A percentile compares a stretch with the other conserved stretches of the same genome.
phyloP scores from a whole-genome alignment of 805 yeast genomes.

The Zygotorulaspora chibaensis region DNA sequence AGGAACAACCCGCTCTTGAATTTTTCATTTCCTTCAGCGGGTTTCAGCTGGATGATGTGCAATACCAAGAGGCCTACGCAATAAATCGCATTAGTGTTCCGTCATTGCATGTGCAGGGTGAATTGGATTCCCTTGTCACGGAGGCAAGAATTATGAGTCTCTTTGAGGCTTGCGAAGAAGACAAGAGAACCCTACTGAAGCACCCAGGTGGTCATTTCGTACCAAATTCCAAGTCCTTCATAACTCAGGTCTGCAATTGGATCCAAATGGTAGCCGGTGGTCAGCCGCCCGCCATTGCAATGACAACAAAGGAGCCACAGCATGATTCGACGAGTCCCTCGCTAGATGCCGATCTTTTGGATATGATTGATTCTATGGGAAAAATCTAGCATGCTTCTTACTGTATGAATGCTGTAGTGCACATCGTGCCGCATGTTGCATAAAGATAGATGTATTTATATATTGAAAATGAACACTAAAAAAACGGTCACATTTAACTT shows the following conservation, averaged over 20 bases:
- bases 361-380: constrained; percentile 40
- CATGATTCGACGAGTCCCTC: constrained; percentile 15
- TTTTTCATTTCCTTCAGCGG: constrained; percentile 79
- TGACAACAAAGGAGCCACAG: constrained; percentile 4
- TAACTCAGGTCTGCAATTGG: constrained; percentile 36
- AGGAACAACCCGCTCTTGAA: constrained; percentile 47
- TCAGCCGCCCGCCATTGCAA: background rate
- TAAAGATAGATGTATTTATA: too few species aligned
- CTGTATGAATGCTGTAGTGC: too few species aligned
- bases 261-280: constrained; percentile 14
- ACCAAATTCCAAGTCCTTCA: constrained; percentile 66
- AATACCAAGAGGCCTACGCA: constrained; percentile 20
- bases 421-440: too few species aligned
- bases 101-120: constrained; percentile 76
- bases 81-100: constrained; percentile 28
- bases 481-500: too few species aligned
- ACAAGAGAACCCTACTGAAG: constrained; percentile 46
- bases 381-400: constrained; percentile 19
- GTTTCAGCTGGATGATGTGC: constrained; percentile 34
- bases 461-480: too few species aligned
- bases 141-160: constrained; percentile 61
- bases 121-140: constrained; percentile 80
- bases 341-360: constrained; percentile 35
- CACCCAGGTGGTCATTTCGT: constrained; percentile 98
- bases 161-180: constrained; percentile 45